Evolutionary conservation across 441 rosid species (phyloP).

Genomic region (Brassica hybrid): DNA sequence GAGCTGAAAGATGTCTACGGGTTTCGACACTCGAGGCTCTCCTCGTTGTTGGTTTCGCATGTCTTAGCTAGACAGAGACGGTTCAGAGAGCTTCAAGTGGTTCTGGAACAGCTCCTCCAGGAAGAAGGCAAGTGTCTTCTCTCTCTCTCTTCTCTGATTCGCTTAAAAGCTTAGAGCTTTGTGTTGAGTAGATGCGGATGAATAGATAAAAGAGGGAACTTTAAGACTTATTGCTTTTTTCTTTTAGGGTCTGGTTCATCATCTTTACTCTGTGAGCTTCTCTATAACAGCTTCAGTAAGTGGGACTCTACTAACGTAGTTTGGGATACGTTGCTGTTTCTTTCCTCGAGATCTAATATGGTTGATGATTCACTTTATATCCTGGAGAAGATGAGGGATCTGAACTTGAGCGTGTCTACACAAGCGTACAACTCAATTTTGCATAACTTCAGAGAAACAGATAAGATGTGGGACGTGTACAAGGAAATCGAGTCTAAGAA

Average conservation of each 20-base stretch:
- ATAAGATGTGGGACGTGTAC: slow-evolving; percentile 68
- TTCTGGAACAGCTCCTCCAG: slow-evolving; percentile 54
- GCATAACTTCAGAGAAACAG: slow-evolving; percentile 66
- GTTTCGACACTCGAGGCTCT: slow-evolving; percentile 61
- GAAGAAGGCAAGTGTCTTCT: slow-evolving; percentile 57
- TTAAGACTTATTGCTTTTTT: slow-evolving; percentile 44
- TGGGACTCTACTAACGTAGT: slow-evolving; percentile 64
- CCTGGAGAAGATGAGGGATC: slow-evolving; percentile 71
- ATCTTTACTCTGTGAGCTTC: slow-evolving; percentile 58
- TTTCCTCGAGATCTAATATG: slow-evolving; percentile 69
- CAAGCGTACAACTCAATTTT: slow-evolving; percentile 69
- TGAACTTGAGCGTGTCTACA: slow-evolving; percentile 56
- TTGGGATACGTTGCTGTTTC: slow-evolving; percentile 77
- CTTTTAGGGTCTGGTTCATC: slow-evolving; percentile 78
- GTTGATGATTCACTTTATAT: slow-evolving; percentile 74
- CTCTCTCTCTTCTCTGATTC: background rate
- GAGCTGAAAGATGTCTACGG: slow-evolving; percentile 56
- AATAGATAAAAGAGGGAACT: background rate
- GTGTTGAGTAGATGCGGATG: background rate
- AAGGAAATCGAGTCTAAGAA: slow-evolving; percentile 52
- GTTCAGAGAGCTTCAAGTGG: slow-evolving; percentile 53
- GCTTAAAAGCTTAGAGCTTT: background rate
- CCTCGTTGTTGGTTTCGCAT: slow-evolving; percentile 60
- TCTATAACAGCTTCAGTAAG: slow-evolving; percentile 48
- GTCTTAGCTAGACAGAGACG: slow-evolving; percentile 54